Base-by-base conservation (phyloP, 1,284 basidiomycete species). In the Melanopsichium pennsylvanicum region DNA sequence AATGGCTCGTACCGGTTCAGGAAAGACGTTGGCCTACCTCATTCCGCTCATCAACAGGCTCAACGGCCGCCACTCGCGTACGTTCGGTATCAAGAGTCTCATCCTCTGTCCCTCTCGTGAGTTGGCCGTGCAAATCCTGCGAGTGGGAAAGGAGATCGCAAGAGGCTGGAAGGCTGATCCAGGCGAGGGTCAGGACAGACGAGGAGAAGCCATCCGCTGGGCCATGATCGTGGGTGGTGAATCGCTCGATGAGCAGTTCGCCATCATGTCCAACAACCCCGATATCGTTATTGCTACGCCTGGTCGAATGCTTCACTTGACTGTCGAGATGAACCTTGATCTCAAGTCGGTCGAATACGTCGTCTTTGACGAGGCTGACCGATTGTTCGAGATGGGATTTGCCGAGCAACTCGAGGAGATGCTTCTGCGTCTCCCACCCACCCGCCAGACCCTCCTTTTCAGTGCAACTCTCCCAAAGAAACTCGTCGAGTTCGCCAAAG, bases 371-470 rank as follows among this genome's bases (percentile, higher is more conserved):
- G 96, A 99, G 83, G 96, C 96, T 0, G 96, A 99, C 82, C 84
- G 93, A 29, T 86, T 97, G 12, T 98, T 98, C 81, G 96, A 98
- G 79, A 93, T 97, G 89, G 95, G 95, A 13, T 98, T 98, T 81
- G 91, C 92, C 73, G 88, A 89, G 3, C 92, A 96, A 43, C 85
- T 98, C 26, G 89, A 89, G 55, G 95, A 97, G 82, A 93, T 97
- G 71, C 84, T 97, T 4, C 86, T 89, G 70, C 90, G 93, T 23
- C 87, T 98, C 29, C 93, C 95, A 12, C 73, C 88, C 0, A 87
- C 87, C 4, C 87, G 96, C 19, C 96, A 98, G 82, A 96, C 93
- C 2, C 86, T 95, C 26, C 86, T 97, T 3, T 97, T 97, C 83
- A 97, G 93, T 1, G 96, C 96, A 0, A 98, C 96, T 0, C 85